phyloP scores from a whole-genome alignment of 306 rosid species.

The Cucumis melo region DNA sequence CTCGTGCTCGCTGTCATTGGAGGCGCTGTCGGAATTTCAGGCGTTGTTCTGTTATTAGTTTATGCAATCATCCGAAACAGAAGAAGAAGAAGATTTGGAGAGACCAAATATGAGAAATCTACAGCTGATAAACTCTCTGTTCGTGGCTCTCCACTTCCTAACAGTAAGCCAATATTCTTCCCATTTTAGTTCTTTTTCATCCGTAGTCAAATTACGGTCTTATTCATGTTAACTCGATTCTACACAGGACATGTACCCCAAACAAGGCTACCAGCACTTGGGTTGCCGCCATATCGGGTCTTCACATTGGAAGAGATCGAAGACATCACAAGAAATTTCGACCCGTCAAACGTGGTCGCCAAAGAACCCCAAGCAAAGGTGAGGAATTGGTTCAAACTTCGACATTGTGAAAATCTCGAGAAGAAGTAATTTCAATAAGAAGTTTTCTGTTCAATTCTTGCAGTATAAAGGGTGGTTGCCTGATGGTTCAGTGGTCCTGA shows the following conservation, averaged over 20 bases:
- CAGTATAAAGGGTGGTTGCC: slow-evolving; percentile 67
- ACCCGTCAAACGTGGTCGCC: slow-evolving; percentile 33
- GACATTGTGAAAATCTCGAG: not conserved
- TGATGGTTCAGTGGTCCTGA: slow-evolving; percentile 49
- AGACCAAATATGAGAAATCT: slow-evolving; percentile 17
- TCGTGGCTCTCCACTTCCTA: slow-evolving; percentile 20
- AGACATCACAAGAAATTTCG: slow-evolving; percentile 63
- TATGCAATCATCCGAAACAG: slow-evolving; percentile 27
- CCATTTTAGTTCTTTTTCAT: not conserved
- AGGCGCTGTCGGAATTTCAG: slow-evolving; percentile 31
- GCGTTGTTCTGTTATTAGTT: slow-evolving; percentile 29
- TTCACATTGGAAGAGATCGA: slow-evolving; percentile 76
- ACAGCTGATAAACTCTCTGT: slow-evolving; percentile 23
- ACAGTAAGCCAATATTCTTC: slow-evolving; percentile 20
- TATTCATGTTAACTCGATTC: not conserved
- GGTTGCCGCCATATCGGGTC: slow-evolving; percentile 41
- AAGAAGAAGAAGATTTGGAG: slow-evolving; percentile 14
- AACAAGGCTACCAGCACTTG: slow-evolving; percentile 33
- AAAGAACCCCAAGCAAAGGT: slow-evolving; percentile 67
- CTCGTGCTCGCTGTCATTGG: slow-evolving; percentile 38
- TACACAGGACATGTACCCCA: slow-evolving; percentile 41
- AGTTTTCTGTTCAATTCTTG: not conserved
- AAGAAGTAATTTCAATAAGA: not conserved
- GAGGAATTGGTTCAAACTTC: slow-evolving; percentile 4
- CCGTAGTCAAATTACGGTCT: not conserved